These are phyloP conservation scores for Ascoidea tarda DNA, from an alignment of 805 yeast species.

Conservation along the genomic window DNA sequence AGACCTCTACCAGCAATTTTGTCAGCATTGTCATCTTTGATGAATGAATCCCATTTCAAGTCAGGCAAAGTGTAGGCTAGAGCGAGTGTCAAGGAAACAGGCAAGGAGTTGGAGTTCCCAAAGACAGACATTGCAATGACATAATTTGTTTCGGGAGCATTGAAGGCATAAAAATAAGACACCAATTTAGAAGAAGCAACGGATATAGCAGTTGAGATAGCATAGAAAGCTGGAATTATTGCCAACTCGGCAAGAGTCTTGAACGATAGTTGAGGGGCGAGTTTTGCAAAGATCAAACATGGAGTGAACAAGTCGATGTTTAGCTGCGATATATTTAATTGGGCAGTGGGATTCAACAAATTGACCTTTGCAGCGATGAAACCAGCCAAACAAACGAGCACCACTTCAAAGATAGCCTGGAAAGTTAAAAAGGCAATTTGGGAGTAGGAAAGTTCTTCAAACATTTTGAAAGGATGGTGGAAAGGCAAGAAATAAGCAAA, in stretches of 20 bases:
- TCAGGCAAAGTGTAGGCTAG: conserved; percentile 65
- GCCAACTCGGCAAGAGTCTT: conserved; percentile 69
- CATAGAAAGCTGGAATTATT: conserved; percentile 74
- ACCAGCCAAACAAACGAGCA: conserved; percentile 75
- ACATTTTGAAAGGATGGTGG: no score
- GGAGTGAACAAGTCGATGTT: conserved; percentile 94
- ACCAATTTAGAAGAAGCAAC: conserved; percentile 44
- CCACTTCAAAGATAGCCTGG: conserved; percentile 86
- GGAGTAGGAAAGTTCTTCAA: conserved; percentile 13
- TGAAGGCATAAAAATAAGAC: conserved; percentile 39
- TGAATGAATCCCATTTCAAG: conserved; percentile 62
- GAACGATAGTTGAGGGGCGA: conserved; percentile 52
- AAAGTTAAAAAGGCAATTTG: conserved; percentile 51
- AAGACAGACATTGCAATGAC: conserved; percentile 96
- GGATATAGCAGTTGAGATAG: conserved; percentile 70
- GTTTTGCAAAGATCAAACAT: conserved; percentile 79
- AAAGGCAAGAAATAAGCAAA: no score
- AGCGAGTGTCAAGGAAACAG: conserved; percentile 80
- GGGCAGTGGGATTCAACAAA: conserved; percentile 55
- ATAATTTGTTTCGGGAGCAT: conserved; percentile 69
- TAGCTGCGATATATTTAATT: conserved; percentile 58
- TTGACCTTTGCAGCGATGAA: conserved; percentile 71
- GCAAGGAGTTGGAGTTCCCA: conserved; percentile 90
- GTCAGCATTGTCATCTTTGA: conserved; percentile 50
- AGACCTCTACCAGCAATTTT: conserved; percentile 71